A percentile compares a stretch with the other conserved stretches of the same genome.
These are phyloP conservation scores for Wickerhamiella spandovensis DNA, from an alignment of 805 yeast species.

Conservation along the genomic window DNA sequence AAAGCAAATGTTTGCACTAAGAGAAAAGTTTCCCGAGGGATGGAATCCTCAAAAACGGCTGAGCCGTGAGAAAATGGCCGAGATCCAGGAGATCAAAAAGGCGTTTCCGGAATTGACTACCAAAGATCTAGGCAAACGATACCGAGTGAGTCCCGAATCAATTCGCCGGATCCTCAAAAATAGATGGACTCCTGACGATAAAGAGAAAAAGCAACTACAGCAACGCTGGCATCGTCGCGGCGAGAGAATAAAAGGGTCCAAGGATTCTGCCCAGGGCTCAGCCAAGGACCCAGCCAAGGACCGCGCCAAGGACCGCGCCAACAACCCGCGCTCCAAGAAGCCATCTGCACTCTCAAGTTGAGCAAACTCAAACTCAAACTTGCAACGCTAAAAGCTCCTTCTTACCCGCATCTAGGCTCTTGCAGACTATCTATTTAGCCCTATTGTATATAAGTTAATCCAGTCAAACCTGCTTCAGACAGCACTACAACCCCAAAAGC, in stretches of 20 bases:
- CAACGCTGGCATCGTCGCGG: slow-evolving; percentile 45
- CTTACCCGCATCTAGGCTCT: too few species aligned
- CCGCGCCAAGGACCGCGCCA: too few species aligned
- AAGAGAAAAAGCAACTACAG: slow-evolving; percentile 34
- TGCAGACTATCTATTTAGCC: neutral
- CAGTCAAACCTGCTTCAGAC: neutral
- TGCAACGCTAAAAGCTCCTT: too few species aligned
- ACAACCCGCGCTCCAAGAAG: too few species aligned
- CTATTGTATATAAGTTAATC: slow-evolving; percentile 4
- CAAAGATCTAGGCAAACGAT: slow-evolving; percentile 46
- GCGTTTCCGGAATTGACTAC: slow-evolving; percentile 47
- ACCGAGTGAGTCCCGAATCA: slow-evolving; percentile 67
- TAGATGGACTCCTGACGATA: slow-evolving; percentile 54
- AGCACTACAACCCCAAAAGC: neutral
- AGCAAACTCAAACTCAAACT: too few species aligned
- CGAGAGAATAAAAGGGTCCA: slow-evolving; percentile 20
- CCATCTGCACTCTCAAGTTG: too few species aligned
- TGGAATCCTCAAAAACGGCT: slow-evolving; percentile 62
- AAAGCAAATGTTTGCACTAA: slow-evolving; percentile 49
- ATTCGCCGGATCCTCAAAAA: slow-evolving; percentile 67
- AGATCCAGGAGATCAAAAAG: slow-evolving; percentile 42
- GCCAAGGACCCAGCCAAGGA: neutral
- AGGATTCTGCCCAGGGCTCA: neutral
- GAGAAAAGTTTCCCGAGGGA: slow-evolving; percentile 43
- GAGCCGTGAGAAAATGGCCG: slow-evolving; percentile 55